Conservation (phyloP, 2,329 filamentous ascomycete species). For the Trichophyton benhamiae region DNA sequence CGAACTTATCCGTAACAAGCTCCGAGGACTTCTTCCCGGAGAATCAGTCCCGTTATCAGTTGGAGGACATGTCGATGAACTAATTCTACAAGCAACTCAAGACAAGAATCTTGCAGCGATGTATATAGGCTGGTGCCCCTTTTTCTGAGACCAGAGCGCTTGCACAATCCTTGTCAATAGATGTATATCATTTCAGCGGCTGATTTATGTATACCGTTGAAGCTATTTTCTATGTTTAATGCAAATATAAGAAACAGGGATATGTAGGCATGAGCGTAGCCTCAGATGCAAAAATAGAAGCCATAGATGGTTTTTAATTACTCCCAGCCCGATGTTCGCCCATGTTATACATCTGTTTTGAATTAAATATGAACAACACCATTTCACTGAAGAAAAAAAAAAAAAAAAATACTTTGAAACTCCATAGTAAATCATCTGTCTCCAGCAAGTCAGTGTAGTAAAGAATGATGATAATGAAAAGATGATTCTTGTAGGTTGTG, state of each 20-base stretch:
- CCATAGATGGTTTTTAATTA: no score
- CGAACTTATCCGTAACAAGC: slow-evolving; percentile 76
- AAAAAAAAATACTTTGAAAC: no score
- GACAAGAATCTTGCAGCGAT: slow-evolving; percentile 71
- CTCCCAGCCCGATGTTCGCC: no score
- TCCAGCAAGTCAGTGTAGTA: background rate
- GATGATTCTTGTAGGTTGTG: background rate
- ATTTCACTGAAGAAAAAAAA: no score
- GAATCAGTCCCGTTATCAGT: slow-evolving; percentile 90
- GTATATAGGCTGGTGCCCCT: slow-evolving; percentile 77
- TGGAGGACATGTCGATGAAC: slow-evolving; percentile 91
- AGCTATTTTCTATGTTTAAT: background rate
- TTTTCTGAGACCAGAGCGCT: slow-evolving; percentile 7
- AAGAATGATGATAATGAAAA: background rate
- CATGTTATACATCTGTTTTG: no score
- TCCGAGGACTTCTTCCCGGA: slow-evolving; percentile 67
- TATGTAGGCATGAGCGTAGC: no score
- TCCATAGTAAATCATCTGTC: no score
- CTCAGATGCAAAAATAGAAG: no score
- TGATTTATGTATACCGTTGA: background rate
- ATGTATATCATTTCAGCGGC: background rate
- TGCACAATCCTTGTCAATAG: background rate
- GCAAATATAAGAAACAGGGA: background rate
- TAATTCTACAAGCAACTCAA: slow-evolving; percentile 78
- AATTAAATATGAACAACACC: no score